These are phyloP conservation scores for Trichophyton benhamiae DNA, from an alignment of 2,329 filamentous ascomycete genomes.

Conservation along the genomic window DNA sequence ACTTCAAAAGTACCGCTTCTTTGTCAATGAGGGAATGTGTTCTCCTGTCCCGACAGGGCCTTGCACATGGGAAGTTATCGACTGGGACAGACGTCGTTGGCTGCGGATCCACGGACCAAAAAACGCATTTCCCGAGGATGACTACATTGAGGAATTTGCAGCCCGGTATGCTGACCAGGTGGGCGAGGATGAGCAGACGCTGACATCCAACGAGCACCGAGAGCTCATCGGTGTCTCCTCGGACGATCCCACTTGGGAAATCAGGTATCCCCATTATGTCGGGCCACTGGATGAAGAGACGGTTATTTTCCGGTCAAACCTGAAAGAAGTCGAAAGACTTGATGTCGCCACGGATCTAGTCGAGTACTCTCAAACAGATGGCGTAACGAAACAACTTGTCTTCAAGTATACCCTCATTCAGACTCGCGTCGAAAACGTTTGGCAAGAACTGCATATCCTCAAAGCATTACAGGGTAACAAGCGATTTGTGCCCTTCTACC, in stretches of 20 bases:
- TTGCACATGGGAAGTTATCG: conserved; percentile 9
- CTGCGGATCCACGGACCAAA: conserved; percentile 6
- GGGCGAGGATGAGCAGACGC: neutral
- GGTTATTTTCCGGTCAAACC: neutral
- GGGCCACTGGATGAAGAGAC: neutral
- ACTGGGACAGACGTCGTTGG: conserved; percentile 8
- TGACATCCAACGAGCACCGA: neutral
- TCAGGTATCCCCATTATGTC: neutral
- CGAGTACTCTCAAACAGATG: neutral
- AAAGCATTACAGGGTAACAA: conserved; percentile 5
- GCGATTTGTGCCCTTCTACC: conserved; percentile 5
- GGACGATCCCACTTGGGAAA: neutral
- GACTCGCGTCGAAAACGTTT: conserved; percentile 6
- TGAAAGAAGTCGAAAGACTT: conserved; percentile 8
- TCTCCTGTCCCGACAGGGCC: neutral
- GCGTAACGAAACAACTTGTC: neutral
- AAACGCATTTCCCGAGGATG: conserved; percentile 5
- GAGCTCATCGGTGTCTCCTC: neutral
- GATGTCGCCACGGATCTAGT: conserved; percentile 7
- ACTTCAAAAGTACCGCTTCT: conserved; percentile 4
- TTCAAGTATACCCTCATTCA: conserved; percentile 10
- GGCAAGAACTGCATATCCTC: conserved; percentile 7
- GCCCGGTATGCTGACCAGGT: conserved; percentile 1
- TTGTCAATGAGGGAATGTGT: neutral
- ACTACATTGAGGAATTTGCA: neutral